Evolutionary conservation across 306 rosid genomes (phyloP).

Genomic region (Myrica gale): DNA sequence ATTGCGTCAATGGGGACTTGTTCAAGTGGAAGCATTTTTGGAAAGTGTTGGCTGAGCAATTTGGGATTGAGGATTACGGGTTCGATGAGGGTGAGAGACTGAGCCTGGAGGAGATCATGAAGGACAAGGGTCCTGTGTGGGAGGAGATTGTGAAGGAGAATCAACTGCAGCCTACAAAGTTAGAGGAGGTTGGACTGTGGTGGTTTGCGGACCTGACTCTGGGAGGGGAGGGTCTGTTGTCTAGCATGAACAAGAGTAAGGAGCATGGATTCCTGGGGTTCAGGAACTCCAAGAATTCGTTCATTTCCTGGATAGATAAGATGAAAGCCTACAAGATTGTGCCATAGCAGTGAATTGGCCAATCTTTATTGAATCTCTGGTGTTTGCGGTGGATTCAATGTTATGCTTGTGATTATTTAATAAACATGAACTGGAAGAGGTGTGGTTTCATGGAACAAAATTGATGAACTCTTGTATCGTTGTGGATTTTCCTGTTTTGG

Average conservation of each 20-base stretch:
- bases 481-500: not conserved
- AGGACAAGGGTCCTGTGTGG: conserved; percentile 57
- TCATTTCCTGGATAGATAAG: conserved; percentile 57
- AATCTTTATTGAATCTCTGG: not conserved
- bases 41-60: conserved; percentile 71
- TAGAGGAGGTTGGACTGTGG: conserved; percentile 58
- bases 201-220: conserved; percentile 47
- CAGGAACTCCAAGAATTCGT: conserved; percentile 63
- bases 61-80: conserved; percentile 62
- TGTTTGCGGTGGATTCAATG: not conserved
- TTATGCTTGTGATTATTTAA: not conserved
- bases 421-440: not conserved
- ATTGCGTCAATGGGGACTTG: conserved; percentile 57
- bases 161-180: conserved; percentile 35
- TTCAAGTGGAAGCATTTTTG: conserved; percentile 67
- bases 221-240: conserved; percentile 12
- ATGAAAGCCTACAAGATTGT: conserved; percentile 31
- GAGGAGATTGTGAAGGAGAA: conserved; percentile 60
- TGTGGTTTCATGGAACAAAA: not conserved
- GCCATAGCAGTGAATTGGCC: not conserved
- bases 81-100: conserved; percentile 40
- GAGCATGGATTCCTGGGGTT: conserved; percentile 74
- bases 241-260: conserved; percentile 62
- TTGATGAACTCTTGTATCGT: not conserved
- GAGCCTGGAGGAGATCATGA: conserved; percentile 44